Conservation (phyloP, 768 basidiomycete genomes). For the Termitomyces sp. region DNA sequence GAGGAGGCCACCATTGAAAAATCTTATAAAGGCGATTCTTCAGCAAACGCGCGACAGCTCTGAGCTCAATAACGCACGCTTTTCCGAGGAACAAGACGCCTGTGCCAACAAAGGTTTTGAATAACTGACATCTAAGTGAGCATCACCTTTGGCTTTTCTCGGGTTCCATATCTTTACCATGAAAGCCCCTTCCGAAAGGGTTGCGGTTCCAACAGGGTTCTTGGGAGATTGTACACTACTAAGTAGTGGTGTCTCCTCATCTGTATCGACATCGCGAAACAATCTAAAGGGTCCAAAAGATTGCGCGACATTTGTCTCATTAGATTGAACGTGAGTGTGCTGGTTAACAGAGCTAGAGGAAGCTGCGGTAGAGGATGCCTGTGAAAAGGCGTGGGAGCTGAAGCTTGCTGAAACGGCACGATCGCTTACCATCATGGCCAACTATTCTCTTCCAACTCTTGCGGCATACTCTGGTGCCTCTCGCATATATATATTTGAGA, state of each 20-base stretch:
- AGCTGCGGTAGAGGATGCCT: background rate
- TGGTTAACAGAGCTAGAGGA: background rate
- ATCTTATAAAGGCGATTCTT: constrained; percentile 39
- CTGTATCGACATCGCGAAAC: constrained; percentile 12
- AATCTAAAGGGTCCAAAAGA: background rate
- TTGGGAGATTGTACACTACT: constrained; percentile 19
- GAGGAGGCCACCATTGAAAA: constrained; percentile 91
- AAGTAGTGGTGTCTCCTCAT: constrained; percentile 57
- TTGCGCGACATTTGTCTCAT: background rate
- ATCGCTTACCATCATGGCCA: background rate
- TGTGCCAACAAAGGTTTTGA: constrained; percentile 96
- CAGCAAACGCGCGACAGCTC: background rate
- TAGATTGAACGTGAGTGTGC: background rate
- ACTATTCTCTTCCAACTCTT: background rate
- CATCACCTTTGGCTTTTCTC: background rate
- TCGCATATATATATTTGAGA: background rate
- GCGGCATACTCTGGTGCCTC: background rate
- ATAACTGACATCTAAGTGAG: constrained; percentile 41
- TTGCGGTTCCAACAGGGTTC: constrained; percentile 74
- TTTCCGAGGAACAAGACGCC: constrained; percentile 97
- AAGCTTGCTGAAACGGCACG: background rate
- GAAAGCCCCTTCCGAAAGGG: constrained; percentile 85
- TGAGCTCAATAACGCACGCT: constrained; percentile 48
- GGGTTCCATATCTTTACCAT: constrained; percentile 54
- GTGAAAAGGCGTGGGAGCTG: background rate